Evolutionary conservation across 805 yeast species (phyloP), one percentile per base, ranked within the genome.

Genomic region (Yarrowia osloensis): DNA sequence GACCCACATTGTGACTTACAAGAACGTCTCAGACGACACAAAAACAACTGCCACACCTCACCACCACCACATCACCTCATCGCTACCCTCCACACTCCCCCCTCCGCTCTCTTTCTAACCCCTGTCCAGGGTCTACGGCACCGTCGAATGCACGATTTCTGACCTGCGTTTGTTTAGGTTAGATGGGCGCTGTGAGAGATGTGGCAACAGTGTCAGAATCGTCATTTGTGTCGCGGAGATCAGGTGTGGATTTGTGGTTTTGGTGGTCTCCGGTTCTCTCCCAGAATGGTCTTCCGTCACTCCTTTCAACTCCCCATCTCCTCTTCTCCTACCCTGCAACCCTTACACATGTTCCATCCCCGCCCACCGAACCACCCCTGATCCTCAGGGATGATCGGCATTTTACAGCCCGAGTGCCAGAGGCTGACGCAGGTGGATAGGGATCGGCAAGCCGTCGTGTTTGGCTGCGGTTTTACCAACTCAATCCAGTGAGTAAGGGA

Each of bases 371-470:
- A 4, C 39, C 22, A 24, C 61, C 61, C 61, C 61, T 54, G 61
- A 54, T 54, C 31, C 61, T 54, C 61, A 54, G 61, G 61, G 61
- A 54, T 54, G 61, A 54, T 54, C 61, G 22, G 57, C 57, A 33
- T 50, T 50, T 33, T 21, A 15, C 61, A 35, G 61, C 59, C 59
- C n/a, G n/a, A n/a, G n/a, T 21, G 28, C 37, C 2, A 11, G 39
- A 5, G 39, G 19, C 5, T 12, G 44, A 54, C 61, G 61, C 61
- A 54, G 61, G 61, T 54, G 42, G 59, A 31, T 8, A 7, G 44
- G n/a, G 61, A 54, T 54, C 61, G 44, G 11, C 61, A 33, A 49
- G 57, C 57, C 57, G 57, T 50, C 57, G 61, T 54, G 61, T 35
- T 50, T 50, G 57, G 61, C 44, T 37, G 44, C 61, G 59, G 29